phyloP scores from a whole-genome alignment of 176 grass and related monocot genomes.

The Bolboschoenus planiculmis region DNA sequence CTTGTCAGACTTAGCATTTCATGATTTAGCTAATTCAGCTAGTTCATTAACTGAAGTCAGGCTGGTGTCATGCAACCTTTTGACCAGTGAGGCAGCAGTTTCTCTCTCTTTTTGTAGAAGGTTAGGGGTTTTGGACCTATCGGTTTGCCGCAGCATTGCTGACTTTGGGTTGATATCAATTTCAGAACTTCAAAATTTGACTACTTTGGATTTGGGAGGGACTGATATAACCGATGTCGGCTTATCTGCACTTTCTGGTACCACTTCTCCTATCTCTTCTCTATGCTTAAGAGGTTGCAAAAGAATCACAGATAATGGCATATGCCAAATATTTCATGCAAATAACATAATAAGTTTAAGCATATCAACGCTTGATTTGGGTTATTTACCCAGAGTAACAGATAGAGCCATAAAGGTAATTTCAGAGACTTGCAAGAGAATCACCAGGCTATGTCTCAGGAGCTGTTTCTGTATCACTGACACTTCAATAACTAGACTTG shows the following conservation, averaged over 20 bases:
- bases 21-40: conserved; percentile 63
- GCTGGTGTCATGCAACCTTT: conserved; percentile 59
- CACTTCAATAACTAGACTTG: conserved; percentile 50
- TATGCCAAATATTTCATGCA: conserved; percentile 47
- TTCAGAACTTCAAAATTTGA: conserved; percentile 60
- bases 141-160: conserved; percentile 72
- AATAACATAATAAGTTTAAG: conserved; percentile 54
- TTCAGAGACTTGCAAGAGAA: conserved; percentile 49
- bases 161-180: conserved; percentile 67
- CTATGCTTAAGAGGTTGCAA: conserved; percentile 72
- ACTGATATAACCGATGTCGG: conserved; percentile 74
- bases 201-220: conserved; percentile 64
- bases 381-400: conserved; percentile 63
- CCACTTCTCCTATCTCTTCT: conserved; percentile 51
- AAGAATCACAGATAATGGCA: conserved; percentile 77
- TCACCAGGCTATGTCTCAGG: conserved; percentile 54
- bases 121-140: conserved; percentile 75
- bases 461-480: conserved; percentile 58
- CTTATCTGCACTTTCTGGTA: conserved; percentile 61
- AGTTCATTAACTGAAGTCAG: conserved; percentile 67
- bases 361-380: conserved; percentile 51
- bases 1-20: conserved; percentile 84
- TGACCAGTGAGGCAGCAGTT: conserved; percentile 74
- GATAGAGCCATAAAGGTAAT: conserved; percentile 44
- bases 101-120: conserved; percentile 74